These are phyloP conservation scores for Rachicladosporium sp. DNA, from an alignment of 2,329 filamentous ascomycete species.

Conservation along the genomic window DNA sequence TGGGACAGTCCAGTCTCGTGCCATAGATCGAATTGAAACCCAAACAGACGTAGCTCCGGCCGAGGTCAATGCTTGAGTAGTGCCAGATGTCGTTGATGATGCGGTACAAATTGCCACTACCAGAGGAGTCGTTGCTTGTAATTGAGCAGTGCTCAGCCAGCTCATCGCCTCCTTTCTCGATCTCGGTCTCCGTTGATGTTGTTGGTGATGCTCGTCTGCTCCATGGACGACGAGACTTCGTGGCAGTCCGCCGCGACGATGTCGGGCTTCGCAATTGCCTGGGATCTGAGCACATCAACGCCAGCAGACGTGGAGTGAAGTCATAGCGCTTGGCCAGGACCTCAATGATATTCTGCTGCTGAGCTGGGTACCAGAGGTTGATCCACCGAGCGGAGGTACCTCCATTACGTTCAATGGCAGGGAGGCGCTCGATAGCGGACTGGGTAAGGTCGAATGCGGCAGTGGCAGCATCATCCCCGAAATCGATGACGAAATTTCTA, in stretches of 20 bases:
- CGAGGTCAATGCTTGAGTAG: conserved; percentile 61
- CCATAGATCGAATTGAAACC: conserved; percentile 56
- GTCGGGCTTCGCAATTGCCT: conserved; percentile 16
- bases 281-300: conserved; percentile 50
- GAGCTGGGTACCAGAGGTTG: conserved; percentile 58
- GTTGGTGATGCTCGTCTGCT: conserved; percentile 1
- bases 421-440: conserved; percentile 30
- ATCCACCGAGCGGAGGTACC: conserved; percentile 56
- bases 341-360: conserved; percentile 44
- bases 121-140: conserved; percentile 13
- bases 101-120: conserved; percentile 37
- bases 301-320: conserved; percentile 54
- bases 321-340: conserved; percentile 51
- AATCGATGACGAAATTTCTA: conserved; percentile 52
- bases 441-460: conserved; percentile 44
- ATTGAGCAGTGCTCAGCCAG: conserved; percentile 17
- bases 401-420: conserved; percentile 31
- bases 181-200: conserved; percentile 8
- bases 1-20: conserved; percentile 9
- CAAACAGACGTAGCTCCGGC: conserved; percentile 54
- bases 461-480: conserved; percentile 43
- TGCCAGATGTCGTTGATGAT: conserved; percentile 62
- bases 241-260: not conserved
- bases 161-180: conserved; percentile 13
- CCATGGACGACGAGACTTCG: too few relatives aligned